Conservation (phyloP, 73 alveolate genomes). For the Paramecium sonneborni region DNA sequence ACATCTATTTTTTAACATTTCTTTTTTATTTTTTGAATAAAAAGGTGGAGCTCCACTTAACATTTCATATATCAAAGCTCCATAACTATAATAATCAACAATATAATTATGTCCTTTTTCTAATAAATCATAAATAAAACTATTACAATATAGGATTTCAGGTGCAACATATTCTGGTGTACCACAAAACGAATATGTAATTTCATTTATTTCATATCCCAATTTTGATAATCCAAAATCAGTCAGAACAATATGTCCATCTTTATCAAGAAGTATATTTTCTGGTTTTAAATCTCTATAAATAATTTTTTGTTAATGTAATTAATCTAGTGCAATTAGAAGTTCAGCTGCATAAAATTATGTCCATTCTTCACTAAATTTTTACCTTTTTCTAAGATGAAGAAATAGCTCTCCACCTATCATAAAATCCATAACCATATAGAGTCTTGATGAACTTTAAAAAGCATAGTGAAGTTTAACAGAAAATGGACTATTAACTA, state of each 20-base stretch:
- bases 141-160: slow-evolving; percentile 34
- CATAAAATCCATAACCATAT: slow-evolving; percentile 91
- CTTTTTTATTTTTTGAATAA: slow-evolving; percentile 59
- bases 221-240: slow-evolving; percentile 78
- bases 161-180: slow-evolving; percentile 69
- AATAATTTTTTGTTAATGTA: slow-evolving; percentile 78
- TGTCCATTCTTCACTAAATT: slow-evolving; percentile 80
- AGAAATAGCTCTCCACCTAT: slow-evolving; percentile 85
- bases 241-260: slow-evolving; percentile 74
- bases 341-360: slow-evolving; percentile 87
- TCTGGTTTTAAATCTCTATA: slow-evolving; percentile 86
- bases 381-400: slow-evolving; percentile 72
- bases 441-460: slow-evolving; percentile 83
- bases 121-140: not conserved
- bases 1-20: slow-evolving; percentile 52
- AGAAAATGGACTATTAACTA: slow-evolving; percentile 81
- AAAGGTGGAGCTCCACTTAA: slow-evolving; percentile 66
- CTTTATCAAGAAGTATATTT: slow-evolving; percentile 73
- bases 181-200: slow-evolving; percentile 55
- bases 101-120: slow-evolving; percentile 56
- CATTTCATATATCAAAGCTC: slow-evolving; percentile 53
- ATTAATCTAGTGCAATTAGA: slow-evolving; percentile 77
- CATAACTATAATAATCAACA: slow-evolving; percentile 60
- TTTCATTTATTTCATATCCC: slow-evolving; percentile 55
- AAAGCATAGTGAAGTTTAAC: slow-evolving; percentile 92